A percentile compares a stretch with the other conserved stretches of the same genome.
These are phyloP conservation scores for Pythium sp. DNA, from an alignment of 352 stramenopile genomes.

Conservation along the genomic window DNA sequence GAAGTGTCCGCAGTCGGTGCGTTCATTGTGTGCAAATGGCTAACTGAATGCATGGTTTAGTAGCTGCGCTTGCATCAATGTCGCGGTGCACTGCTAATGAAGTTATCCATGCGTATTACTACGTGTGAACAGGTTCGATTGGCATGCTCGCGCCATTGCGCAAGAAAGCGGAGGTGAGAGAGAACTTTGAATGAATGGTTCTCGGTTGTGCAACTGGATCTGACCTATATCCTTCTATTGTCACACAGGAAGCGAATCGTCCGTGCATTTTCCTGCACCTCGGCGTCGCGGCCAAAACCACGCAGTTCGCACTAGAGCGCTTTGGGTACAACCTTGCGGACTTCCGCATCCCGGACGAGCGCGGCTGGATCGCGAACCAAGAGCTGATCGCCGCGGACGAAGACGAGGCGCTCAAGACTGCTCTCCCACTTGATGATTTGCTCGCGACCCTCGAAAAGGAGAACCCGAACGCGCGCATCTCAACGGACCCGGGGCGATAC, in stretches of 20 bases:
- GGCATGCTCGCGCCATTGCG: slow-evolving; percentile 37
- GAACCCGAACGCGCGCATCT: slow-evolving; percentile 42
- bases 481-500: slow-evolving; percentile 73
- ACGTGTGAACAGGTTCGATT: slow-evolving; percentile 23
- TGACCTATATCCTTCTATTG: too few relatives aligned
- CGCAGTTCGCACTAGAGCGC: slow-evolving; percentile 54
- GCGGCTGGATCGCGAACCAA: slow-evolving; percentile 54
- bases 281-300: slow-evolving; percentile 48
- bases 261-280: slow-evolving; percentile 75
- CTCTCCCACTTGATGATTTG: slow-evolving; percentile 59
- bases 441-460: slow-evolving; percentile 31
- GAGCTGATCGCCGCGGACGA: slow-evolving; percentile 53
- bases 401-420: slow-evolving; percentile 40
- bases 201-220: too few relatives aligned
- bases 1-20: slow-evolving; percentile 65
- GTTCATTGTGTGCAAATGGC: neutral
- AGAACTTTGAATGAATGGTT: too few relatives aligned
- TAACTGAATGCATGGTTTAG: too few relatives aligned
- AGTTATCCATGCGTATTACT: neutral
- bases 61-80: too few relatives aligned
- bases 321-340: slow-evolving; percentile 79
- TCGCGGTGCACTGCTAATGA: too few relatives aligned
- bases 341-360: slow-evolving; percentile 80
- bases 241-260: slow-evolving; percentile 36
- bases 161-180: slow-evolving; percentile 32